phyloP scores from a whole-genome alignment of 2,329 filamentous ascomycete genomes.

The Mycosphaerella sp. region DNA sequence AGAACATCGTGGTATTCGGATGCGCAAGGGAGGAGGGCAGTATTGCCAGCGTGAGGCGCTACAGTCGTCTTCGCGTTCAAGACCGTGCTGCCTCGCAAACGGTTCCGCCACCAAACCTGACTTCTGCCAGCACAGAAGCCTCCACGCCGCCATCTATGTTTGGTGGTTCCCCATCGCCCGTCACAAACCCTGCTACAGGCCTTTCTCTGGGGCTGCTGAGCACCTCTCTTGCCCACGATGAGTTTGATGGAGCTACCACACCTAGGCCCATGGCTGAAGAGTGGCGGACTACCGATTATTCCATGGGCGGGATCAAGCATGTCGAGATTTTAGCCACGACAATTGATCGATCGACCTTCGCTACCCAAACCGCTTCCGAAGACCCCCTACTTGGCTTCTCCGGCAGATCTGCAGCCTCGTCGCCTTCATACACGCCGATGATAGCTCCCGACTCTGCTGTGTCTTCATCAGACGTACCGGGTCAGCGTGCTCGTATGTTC shows the following conservation, averaged over 20 bases:
- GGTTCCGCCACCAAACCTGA: constrained; percentile 26
- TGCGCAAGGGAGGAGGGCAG: constrained; percentile 61
- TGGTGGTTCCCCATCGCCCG: constrained; percentile 38
- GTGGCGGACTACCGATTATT: constrained; percentile 59
- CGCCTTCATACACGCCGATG: constrained; percentile 48
- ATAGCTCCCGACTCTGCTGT: constrained; percentile 41
- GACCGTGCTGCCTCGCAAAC: constrained; percentile 17
- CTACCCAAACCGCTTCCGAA: constrained; percentile 65
- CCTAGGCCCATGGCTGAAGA: constrained; percentile 45
- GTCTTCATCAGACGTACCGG: constrained; percentile 62
- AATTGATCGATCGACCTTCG: constrained; percentile 68
- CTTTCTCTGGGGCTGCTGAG: constrained; percentile 25
- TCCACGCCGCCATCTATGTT: constrained; percentile 45
- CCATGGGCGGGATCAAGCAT: constrained; percentile 54
- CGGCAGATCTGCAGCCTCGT: constrained; percentile 49
- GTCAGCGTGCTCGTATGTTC: constrained; percentile 72
- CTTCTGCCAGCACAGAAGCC: constrained; percentile 21
- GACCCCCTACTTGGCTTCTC: constrained; percentile 64
- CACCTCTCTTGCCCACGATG: constrained; percentile 23
- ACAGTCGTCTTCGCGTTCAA: constrained; percentile 47
- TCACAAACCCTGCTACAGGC: constrained; percentile 31
- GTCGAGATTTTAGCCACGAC: constrained; percentile 62
- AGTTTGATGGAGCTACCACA: constrained; percentile 25
- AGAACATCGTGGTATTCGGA: constrained; percentile 66
- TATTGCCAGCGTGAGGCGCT: constrained; percentile 50